A percentile compares a stretch with the other conserved stretches of the same genome.
These are phyloP conservation scores for Lentinula sp. DNA, from an alignment of 768 basidiomycete species.

Conservation along the genomic window DNA sequence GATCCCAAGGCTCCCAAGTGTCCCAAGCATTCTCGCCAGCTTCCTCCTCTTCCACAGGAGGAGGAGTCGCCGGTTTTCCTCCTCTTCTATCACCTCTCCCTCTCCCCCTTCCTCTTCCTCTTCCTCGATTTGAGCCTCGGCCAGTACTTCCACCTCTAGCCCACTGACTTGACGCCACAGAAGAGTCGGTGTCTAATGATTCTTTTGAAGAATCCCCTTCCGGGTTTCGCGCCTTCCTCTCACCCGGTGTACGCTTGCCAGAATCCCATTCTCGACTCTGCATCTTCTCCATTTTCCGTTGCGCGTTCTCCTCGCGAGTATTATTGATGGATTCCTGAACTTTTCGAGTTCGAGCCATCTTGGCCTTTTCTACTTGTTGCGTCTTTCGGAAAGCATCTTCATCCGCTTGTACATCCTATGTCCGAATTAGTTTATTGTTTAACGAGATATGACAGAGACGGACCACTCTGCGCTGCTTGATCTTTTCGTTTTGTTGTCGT, in stretches of 20 bases:
- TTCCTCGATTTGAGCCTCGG: constrained; percentile 21
- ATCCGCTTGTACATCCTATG: constrained; percentile 74
- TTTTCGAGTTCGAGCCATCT: constrained; percentile 51
- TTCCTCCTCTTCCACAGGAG: background rate
- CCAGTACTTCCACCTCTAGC: constrained; percentile 22
- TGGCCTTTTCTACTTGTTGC: constrained; percentile 57
- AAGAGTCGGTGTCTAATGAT: constrained; percentile 7
- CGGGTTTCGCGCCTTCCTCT: constrained; percentile 20
- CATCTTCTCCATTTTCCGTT: constrained; percentile 76
- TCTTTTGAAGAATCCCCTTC: constrained; percentile 8
- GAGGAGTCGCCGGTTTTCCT: background rate
- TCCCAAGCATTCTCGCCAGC: background rate
- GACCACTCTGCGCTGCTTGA: constrained; percentile 63
- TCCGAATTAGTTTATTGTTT: constrained; percentile 2
- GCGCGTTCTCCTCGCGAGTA: constrained; percentile 73
- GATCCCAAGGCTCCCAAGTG: background rate
- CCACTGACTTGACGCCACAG: constrained; percentile 17
- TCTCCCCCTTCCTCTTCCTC: constrained; percentile 29
- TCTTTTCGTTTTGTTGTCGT: constrained; percentile 68
- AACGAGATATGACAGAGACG: constrained; percentile 16
- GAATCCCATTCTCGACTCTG: constrained; percentile 83
- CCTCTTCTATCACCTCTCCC: constrained; percentile 18
- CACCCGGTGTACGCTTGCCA: constrained; percentile 43
- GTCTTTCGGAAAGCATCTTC: constrained; percentile 72
- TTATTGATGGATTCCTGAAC: constrained; percentile 65